phyloP scores from a whole-genome alignment of 257 asterid genomes.

The Scutellaria minor region DNA sequence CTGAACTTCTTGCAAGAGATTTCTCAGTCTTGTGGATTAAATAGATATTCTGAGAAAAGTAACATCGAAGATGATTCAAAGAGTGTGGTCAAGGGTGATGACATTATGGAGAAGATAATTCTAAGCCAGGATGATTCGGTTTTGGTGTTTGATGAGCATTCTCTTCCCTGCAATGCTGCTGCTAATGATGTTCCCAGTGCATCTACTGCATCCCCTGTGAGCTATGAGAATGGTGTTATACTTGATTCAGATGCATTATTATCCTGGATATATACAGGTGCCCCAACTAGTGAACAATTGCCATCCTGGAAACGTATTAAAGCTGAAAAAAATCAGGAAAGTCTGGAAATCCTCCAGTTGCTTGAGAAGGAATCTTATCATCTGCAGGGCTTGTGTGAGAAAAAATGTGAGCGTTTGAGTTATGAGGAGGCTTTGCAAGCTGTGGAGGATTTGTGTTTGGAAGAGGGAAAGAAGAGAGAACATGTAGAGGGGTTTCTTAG shows the following conservation, averaged over 20 bases:
- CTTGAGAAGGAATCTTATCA: slow-evolving; percentile 83
- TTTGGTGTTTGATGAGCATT: slow-evolving; percentile 70
- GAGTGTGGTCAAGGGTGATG: slow-evolving; percentile 43
- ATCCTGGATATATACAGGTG: slow-evolving; percentile 83
- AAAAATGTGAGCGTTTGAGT: slow-evolving; percentile 77
- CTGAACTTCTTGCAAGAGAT: slow-evolving; percentile 79
- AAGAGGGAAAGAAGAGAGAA: slow-evolving; percentile 85
- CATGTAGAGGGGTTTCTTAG: slow-evolving; percentile 29
- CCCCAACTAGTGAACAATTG: slow-evolving; percentile 74
- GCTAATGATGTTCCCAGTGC: slow-evolving; percentile 40
- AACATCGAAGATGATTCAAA: slow-evolving; percentile 47
- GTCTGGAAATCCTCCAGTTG: slow-evolving; percentile 67
- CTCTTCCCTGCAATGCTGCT: slow-evolving; percentile 53
- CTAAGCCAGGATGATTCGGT: slow-evolving; percentile 63
- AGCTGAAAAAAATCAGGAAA: slow-evolving; percentile 77
- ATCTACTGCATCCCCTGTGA: slow-evolving; percentile 42
- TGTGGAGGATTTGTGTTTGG: slow-evolving; percentile 82
- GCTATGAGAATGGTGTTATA: slow-evolving; percentile 48
- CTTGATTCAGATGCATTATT: slow-evolving; percentile 77
- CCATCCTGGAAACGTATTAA: slow-evolving; percentile 62
- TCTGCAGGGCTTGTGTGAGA: slow-evolving; percentile 81
- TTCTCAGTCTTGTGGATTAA: slow-evolving; percentile 70
- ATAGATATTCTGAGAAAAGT: slow-evolving; percentile 68
- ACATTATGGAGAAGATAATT: slow-evolving; percentile 58
- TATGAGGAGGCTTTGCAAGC: slow-evolving; percentile 87